A percentile compares a stretch with the other conserved stretches of the same genome.
phyloP scores from a whole-genome alignment of 352 stramenopile species.

The Aphanomyces cochlioides region DNA sequence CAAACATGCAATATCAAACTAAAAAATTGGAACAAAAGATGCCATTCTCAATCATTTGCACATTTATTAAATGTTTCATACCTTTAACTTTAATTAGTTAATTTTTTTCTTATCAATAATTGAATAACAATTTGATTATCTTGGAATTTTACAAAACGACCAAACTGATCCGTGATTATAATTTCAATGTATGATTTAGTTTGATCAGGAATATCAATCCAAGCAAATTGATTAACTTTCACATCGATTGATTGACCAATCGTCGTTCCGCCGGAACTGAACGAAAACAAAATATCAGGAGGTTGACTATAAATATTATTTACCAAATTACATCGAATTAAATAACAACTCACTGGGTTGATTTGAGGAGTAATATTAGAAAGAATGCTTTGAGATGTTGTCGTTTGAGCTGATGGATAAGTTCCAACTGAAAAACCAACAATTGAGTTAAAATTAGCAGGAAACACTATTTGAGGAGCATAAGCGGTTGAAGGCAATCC shows the following conservation, averaged over 20 bases:
- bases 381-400: background rate
- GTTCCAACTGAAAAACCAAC: background rate
- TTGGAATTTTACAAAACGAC: background rate
- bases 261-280: background rate
- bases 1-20: too few relatives aligned
- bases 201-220: background rate
- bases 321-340: constrained; percentile 3
- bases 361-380: background rate
- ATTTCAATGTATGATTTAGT: constrained; percentile 5
- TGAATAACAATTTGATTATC: background rate
- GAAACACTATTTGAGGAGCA: background rate
- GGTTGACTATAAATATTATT: background rate
- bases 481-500: background rate
- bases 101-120: constrained; percentile 2
- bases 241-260: background rate
- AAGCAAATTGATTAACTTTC: background rate
- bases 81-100: background rate
- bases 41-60: too few relatives aligned
- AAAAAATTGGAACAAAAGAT: too few relatives aligned
- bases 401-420: background rate
- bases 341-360: background rate
- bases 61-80: background rate
- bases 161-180: background rate
- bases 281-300: constrained; percentile 4
- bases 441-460: background rate